Evolutionary conservation across 2,329 filamentous ascomycete genomes (phyloP), one percentile per base, ranked within the genome.

Genomic region (Neoascochyta sp.): DNA sequence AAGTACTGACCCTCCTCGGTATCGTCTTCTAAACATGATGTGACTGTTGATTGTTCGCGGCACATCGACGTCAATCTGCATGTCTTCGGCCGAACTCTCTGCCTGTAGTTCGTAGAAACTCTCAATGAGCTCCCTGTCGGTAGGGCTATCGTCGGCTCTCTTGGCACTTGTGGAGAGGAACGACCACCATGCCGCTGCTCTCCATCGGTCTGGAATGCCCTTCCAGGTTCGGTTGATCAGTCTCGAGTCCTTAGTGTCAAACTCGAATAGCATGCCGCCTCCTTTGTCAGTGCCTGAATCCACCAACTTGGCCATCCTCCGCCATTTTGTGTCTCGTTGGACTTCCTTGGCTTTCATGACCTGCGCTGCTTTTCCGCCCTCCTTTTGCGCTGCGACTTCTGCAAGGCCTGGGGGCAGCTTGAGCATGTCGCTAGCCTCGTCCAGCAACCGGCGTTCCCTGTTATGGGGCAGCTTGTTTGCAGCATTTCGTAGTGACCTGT

Each of bases 1-100:
- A 2, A 16, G n/a, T 19, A 46, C 52, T 44, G 35, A 59, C 52
- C 90, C 92, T 38, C 92, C 92, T 14, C 87, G 79, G 65, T 98
- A 98, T 28, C 92, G 77, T 42, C 80, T 76, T 24, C 92, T 80
- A 59, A 98, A 98, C 90, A 98, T 95, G 62, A 98, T 90, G 65
- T 98, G 92, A 41, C 85, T 80, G 61, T 80, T 93, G 60, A 98
- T 94, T 4, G 92, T 96, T 31, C 92, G 77, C 1, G 92, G 92
- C 11, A 98, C 92, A 60, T 98, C 92, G 23, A 96, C 78, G 61
- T 98, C 92, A 50, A 98, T 98, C 65, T 98, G 92, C 13, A 90
- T 81, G 61, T 98, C 92, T 56, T 98, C 92, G 1, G 87, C 81
- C 3, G 85, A 95, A 32, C 78, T 78, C 36, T 80, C 68, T 10